phyloP scores from a whole-genome alignment of 345 rosid genomes.

The Eucalyptus brandiana region DNA sequence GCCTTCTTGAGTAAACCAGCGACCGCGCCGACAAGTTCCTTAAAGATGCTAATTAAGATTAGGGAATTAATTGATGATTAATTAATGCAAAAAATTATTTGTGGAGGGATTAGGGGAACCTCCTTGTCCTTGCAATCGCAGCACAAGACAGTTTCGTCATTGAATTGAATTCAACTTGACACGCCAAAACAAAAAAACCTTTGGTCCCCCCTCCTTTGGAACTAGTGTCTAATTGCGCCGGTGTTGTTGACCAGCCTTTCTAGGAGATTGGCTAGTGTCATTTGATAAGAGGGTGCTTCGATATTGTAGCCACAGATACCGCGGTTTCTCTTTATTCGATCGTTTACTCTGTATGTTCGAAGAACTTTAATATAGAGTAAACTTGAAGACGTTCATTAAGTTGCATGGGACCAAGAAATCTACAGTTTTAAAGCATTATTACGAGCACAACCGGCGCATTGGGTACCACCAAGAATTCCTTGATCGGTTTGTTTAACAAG shows the following conservation, averaged over 20 bases:
- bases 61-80: background rate
- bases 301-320: background rate
- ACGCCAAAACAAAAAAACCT: background rate
- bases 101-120: background rate
- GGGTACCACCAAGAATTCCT: background rate
- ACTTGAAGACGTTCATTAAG: background rate
- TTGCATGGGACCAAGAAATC: background rate
- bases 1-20: background rate
- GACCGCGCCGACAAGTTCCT: background rate
- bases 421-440: background rate
- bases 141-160: background rate
- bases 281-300: background rate
- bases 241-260: background rate
- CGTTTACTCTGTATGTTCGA: background rate
- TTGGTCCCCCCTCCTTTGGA: background rate
- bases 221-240: background rate
- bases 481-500: background rate
- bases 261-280: background rate
- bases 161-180: background rate
- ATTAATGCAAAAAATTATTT: background rate
- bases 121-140: background rate
- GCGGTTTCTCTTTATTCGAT: background rate
- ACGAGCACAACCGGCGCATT: background rate
- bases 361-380: background rate
- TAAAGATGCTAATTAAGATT: background rate